Percentiles rank a stretch among this genome's conserved stretches.
phyloP scores from a whole-genome alignment of 2,329 filamentous ascomycete genomes.

The Colletotrichum somersetense region DNA sequence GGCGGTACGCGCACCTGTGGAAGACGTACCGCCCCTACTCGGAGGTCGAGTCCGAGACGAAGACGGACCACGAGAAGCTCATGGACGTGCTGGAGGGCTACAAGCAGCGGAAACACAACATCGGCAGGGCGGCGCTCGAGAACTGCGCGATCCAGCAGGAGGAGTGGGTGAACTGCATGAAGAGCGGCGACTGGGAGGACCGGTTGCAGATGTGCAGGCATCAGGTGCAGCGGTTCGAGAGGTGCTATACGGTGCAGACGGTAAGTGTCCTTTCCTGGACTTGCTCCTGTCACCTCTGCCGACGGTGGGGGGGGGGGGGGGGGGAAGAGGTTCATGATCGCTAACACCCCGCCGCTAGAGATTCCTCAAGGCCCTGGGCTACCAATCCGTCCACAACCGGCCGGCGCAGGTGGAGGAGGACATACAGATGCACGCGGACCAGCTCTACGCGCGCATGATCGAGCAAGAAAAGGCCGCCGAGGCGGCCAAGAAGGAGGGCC shows the following conservation, averaged over 20 bases:
- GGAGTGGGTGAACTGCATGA: constrained; percentile 86
- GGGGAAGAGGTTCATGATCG: neutral
- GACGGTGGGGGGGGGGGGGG: too few relatives aligned
- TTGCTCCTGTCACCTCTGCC: too few relatives aligned
- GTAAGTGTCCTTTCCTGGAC: constrained; percentile 54
- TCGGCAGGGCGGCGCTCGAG: constrained; percentile 87
- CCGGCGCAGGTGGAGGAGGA: constrained; percentile 80
- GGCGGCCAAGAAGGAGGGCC: constrained; percentile 73
- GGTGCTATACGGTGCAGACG: constrained; percentile 90
- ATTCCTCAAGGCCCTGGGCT: constrained; percentile 91
- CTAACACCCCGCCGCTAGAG: constrained; percentile 62
- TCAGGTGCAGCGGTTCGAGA: constrained; percentile 82
- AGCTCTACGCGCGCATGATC: constrained; percentile 88
- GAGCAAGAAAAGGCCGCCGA: constrained; percentile 83
- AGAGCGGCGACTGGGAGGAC: constrained; percentile 74
- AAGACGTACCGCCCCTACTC: constrained; percentile 84
- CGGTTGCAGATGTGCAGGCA: constrained; percentile 83
- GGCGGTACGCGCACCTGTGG: constrained; percentile 88
- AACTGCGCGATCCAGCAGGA: constrained; percentile 93
- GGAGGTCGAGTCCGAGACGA: constrained; percentile 76
- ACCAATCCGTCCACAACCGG: constrained; percentile 77
- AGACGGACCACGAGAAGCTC: constrained; percentile 84
- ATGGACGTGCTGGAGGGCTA: constrained; percentile 84
- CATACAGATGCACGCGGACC: constrained; percentile 96
- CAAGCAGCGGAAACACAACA: constrained; percentile 83